These are phyloP conservation scores for Monosporozyma aquatica DNA, from an alignment of 805 yeast species.

Conservation along the genomic window DNA sequence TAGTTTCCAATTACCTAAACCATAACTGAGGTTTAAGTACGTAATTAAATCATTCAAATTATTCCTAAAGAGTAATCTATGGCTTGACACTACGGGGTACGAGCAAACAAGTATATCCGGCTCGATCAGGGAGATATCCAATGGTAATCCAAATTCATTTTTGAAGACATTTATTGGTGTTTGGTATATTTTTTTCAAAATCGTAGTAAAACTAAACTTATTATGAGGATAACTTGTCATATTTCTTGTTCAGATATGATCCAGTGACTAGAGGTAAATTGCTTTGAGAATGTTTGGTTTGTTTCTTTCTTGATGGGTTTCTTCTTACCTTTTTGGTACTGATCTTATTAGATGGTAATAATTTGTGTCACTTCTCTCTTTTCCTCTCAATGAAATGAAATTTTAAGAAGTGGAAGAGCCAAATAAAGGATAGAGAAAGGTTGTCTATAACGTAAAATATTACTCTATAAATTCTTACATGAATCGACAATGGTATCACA, in stretches of 20 bases:
- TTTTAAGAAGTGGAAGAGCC: too few relatives aligned
- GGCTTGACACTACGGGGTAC: neutral
- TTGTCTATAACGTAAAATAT: too few relatives aligned
- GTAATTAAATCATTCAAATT: constrained; percentile 41
- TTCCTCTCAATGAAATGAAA: too few relatives aligned
- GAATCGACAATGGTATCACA: constrained; percentile 12
- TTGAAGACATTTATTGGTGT: constrained; percentile 20
- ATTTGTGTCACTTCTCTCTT: neutral
- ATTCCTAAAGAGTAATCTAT: constrained; percentile 41
- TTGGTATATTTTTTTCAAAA: constrained; percentile 1
- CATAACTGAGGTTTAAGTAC: constrained; percentile 41
- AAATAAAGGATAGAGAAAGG: neutral
- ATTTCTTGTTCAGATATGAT: too few relatives aligned
- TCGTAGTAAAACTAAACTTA: neutral
- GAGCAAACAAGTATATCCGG: constrained; percentile 63
- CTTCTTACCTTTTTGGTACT: neutral
- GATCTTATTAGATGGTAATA: neutral
- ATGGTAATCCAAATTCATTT: constrained; percentile 26
- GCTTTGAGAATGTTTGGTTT: neutral
- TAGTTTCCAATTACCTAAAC: constrained; percentile 51
- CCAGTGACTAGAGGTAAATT: too few relatives aligned
- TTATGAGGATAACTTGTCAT: neutral
- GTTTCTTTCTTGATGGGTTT: neutral
- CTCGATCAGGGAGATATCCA: constrained; percentile 63
- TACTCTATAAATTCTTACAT: constrained; percentile 3